Conservation (phyloP, 2,329 filamentous ascomycete species). For the Stachybotrys echinatus region DNA sequence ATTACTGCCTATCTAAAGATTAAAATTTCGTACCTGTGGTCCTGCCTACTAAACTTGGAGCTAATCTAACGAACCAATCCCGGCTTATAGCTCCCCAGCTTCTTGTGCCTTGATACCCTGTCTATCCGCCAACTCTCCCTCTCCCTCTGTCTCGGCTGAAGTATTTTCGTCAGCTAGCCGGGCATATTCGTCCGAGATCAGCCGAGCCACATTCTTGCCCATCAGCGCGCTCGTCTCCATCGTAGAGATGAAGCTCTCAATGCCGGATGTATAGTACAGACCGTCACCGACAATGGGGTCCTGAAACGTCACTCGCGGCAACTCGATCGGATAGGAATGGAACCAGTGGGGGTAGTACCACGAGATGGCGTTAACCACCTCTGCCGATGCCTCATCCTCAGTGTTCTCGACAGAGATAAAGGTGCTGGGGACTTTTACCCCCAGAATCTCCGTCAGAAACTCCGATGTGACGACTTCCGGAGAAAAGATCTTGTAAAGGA, state of each 20-base stretch:
- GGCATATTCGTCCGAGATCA: conserved; percentile 59
- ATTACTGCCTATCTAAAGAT: no score
- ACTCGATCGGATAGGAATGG: conserved; percentile 78
- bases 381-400: conserved; percentile 24
- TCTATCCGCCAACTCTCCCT: not conserved
- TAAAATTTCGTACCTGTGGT: no score
- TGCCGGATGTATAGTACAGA: conserved; percentile 68
- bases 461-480: conserved; percentile 44
- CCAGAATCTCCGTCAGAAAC: conserved; percentile 50
- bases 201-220: conserved; percentile 76
- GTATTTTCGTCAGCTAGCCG: conserved; percentile 12
- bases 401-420: conserved; percentile 24
- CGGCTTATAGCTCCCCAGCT: not conserved
- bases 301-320: conserved; percentile 84
- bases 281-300: conserved; percentile 63
- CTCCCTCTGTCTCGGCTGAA: conserved; percentile 2
- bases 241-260: conserved; percentile 91
- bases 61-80: not conserved
- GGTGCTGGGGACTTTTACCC: conserved; percentile 37
- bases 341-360: conserved; percentile 78
- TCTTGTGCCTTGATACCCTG: conserved; percentile 8
- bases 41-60: not conserved
- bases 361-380: conserved; percentile 47
- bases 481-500: conserved; percentile 62
- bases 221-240: conserved; percentile 96